Conservation (phyloP, 2,329 filamentous ascomycete genomes). For the Venturia asperata region DNA sequence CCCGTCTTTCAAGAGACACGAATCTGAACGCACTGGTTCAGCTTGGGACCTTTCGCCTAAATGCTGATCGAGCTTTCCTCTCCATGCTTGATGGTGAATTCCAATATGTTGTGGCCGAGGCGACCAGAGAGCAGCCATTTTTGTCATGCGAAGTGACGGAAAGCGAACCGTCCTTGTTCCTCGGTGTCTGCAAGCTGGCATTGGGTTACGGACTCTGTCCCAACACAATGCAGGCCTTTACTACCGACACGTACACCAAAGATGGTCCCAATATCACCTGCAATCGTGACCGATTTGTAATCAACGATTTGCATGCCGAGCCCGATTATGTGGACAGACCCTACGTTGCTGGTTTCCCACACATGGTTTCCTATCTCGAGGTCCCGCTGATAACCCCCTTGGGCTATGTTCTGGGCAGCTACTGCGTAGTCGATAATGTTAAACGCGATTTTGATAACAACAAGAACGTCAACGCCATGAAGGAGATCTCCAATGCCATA, state of each 20-base stretch:
- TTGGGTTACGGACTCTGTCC: constrained; percentile 13
- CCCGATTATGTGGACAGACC: constrained; percentile 26
- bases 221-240: constrained; percentile 13
- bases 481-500: constrained; percentile 22
- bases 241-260: neutral
- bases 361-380: constrained; percentile 29
- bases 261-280: constrained; percentile 8
- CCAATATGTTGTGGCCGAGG: constrained; percentile 47
- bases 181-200: constrained; percentile 15
- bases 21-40: constrained; percentile 31
- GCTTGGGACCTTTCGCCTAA: constrained; percentile 32
- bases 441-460: constrained; percentile 22
- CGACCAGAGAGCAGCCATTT: constrained; percentile 28
- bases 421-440: constrained; percentile 31
- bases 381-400: constrained; percentile 30
- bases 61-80: constrained; percentile 32
- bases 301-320: constrained; percentile 26
- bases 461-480: constrained; percentile 21
- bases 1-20: constrained; percentile 5
- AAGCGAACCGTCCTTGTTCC: constrained; percentile 8
- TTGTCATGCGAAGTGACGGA: neutral
- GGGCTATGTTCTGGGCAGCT: constrained; percentile 30
- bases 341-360: constrained; percentile 29
- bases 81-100: constrained; percentile 42
- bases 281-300: constrained; percentile 5